These are phyloP conservation scores for Nakaseomyces bracarensis DNA, from an alignment of 1,139 yeast genomes.

Conservation along the genomic window DNA sequence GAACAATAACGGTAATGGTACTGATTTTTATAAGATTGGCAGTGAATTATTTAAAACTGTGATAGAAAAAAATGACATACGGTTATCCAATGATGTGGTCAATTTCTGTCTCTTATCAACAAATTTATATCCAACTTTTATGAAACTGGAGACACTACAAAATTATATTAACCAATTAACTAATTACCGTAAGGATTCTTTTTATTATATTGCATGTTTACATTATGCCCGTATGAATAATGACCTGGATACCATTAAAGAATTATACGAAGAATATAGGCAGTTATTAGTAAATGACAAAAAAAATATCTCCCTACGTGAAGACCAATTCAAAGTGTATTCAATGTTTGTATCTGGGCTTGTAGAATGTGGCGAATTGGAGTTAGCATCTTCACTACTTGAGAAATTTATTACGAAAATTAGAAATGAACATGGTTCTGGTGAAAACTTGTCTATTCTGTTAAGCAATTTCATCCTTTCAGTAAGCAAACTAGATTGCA, in stretches of 20 bases:
- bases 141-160: conserved; percentile 14
- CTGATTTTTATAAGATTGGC: conserved; percentile 56
- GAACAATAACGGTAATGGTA: conserved; percentile 34
- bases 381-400: conserved; percentile 47
- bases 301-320: conserved; percentile 13
- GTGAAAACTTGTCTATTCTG: conserved; percentile 27
- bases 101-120: conserved; percentile 32
- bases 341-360: conserved; percentile 44
- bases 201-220: conserved; percentile 31
- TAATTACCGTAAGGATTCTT: conserved; percentile 27
- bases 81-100: conserved; percentile 27
- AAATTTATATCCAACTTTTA: conserved; percentile 33
- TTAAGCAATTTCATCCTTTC: conserved; percentile 32
- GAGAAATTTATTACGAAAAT: conserved; percentile 37
- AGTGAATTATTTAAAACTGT: conserved; percentile 49
- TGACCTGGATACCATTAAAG: conserved; percentile 28
- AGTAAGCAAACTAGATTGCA: conserved; percentile 30
- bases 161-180: conserved; percentile 21
- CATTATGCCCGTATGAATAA: conserved; percentile 32
- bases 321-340: conserved; percentile 43
- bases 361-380: conserved; percentile 41
- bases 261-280: conserved; percentile 33
- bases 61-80: conserved; percentile 30
- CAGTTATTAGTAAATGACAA: conserved; percentile 12
- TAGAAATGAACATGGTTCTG: conserved; percentile 28